Base-by-base conservation (phyloP, 2,329 filamentous ascomycete genomes). In the Fusarium illudens region DNA sequence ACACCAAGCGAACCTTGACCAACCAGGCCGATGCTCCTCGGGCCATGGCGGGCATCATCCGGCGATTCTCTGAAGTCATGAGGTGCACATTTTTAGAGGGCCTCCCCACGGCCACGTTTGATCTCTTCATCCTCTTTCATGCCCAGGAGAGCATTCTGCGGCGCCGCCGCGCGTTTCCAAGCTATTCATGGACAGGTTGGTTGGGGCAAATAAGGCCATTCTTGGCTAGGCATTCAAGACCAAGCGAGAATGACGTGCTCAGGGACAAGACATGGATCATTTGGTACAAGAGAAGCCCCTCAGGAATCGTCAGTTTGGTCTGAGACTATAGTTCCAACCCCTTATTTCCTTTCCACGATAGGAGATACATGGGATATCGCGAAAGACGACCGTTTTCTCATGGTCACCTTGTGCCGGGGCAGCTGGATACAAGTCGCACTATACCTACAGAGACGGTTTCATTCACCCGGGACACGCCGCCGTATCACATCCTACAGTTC, bases 101-200 rank as follows among this genome's bases (percentile, higher is more conserved):
- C 1, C 20, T 64, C 2, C 60, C 60, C 0, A 54, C 39, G 0
- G 51, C 19, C n/a, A 33, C 51, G 6, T 58, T 66, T 4, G 63
- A 66, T 34, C 2, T 6, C 0, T 64, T 64, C 17, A 10, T 66
- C 4, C 6, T 52, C 3, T 60, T 64, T 4, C 2, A 19, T 1
- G 9, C 22, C 4, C 2, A 7, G 0, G 0, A 0, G 1, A 3
- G 3, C 7, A 6, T 12, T 4, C 15, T 48, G 6, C 58, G 36
- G 4, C 66, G 66, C 2, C 60, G 64, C 7, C 0, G 17, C 10
- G 29, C 29, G 6, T 64, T 67, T 49, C 64, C 66, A 13, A 64
- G 63, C 20, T 67, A 68, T 30, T 60, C 64, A 0, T 68, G 64
- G 66, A 48, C 36, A 2, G 66, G 66, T 0, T 68, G 60, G 66